phyloP scores from a whole-genome alignment of 192 early-diverging fungal species.

The Coemansia sp. region DNA sequence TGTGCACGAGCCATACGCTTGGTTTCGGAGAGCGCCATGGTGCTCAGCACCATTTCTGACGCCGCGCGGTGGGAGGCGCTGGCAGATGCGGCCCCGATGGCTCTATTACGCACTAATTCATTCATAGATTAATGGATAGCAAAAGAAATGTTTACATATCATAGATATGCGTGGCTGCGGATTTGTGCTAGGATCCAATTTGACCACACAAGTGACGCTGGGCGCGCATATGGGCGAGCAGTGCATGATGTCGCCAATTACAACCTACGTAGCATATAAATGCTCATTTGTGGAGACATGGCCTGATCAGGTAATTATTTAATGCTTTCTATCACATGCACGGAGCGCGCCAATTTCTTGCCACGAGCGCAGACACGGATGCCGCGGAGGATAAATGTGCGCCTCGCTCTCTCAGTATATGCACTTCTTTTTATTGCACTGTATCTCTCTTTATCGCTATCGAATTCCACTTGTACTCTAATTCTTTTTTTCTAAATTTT shows the following conservation, averaged over 20 bases:
- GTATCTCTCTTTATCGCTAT: background rate
- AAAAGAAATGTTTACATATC: background rate
- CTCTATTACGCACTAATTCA: slow-evolving; percentile 26
- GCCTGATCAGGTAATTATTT: background rate
- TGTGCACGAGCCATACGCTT: slow-evolving; percentile 39
- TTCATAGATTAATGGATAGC: slow-evolving; percentile 15
- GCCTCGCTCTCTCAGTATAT: background rate
- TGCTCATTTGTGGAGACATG: background rate
- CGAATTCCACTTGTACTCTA: background rate
- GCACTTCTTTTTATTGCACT: background rate
- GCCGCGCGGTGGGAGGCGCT: slow-evolving; percentile 12
- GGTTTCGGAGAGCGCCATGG: slow-evolving; percentile 36
- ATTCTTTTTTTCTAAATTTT: background rate
- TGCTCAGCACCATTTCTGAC: slow-evolving; percentile 21
- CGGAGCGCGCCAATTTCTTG: background rate
- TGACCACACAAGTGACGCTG: background rate
- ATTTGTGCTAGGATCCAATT: background rate
- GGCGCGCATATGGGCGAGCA: background rate
- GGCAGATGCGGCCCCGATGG: slow-evolving; percentile 6
- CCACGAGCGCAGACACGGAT: background rate
- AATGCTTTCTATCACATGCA: background rate
- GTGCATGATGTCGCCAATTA: background rate
- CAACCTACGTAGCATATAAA: background rate
- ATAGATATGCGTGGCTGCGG: background rate
- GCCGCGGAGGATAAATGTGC: slow-evolving; percentile 4